Evolutionary conservation across 306 rosid species (phyloP).

Genomic region (Corylus americana): DNA sequence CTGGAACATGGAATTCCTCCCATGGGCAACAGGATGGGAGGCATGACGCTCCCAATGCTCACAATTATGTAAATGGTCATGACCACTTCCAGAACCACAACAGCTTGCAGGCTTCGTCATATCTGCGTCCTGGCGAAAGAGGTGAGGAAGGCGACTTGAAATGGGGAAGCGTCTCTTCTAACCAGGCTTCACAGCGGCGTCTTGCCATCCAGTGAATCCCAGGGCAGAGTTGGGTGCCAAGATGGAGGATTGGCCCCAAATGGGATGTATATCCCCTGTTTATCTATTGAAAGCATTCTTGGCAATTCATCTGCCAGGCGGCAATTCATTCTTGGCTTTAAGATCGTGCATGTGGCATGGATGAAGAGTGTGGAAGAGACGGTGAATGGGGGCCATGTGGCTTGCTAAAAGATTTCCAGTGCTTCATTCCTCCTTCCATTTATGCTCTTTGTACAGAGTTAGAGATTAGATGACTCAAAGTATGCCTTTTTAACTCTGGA

Average conservation of each 20-base stretch:
- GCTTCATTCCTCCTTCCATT: conserved; percentile 46
- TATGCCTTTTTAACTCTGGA: background rate
- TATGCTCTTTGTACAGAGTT: conserved; percentile 63
- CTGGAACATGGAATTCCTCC: conserved; percentile 78
- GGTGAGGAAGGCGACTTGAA: conserved; percentile 72
- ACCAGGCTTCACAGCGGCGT: conserved; percentile 67
- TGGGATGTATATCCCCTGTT: conserved; percentile 36
- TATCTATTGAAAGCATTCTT: conserved; percentile 44
- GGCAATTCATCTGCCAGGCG: conserved; percentile 66
- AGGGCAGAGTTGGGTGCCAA: conserved; percentile 38
- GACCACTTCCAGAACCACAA: conserved; percentile 52
- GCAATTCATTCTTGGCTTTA: conserved; percentile 99
- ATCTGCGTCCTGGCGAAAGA: conserved; percentile 61
- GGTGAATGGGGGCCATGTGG: conserved; percentile 38
- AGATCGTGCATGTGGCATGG: conserved; percentile 54
- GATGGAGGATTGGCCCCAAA: conserved; percentile 44
- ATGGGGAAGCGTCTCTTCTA: conserved; percentile 52
- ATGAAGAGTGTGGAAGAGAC: conserved; percentile 44
- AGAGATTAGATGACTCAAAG: conserved; percentile 52
- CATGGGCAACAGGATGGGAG: conserved; percentile 53
- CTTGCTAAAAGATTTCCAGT: conserved; percentile 42
- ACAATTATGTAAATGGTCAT: conserved; percentile 44
- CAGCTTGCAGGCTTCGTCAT: conserved; percentile 56
- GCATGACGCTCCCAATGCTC: conserved; percentile 30
- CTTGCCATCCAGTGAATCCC: conserved; percentile 72